phyloP scores from a whole-genome alignment of 2,329 filamentous ascomycete genomes.

The Clonostachys rosea region DNA sequence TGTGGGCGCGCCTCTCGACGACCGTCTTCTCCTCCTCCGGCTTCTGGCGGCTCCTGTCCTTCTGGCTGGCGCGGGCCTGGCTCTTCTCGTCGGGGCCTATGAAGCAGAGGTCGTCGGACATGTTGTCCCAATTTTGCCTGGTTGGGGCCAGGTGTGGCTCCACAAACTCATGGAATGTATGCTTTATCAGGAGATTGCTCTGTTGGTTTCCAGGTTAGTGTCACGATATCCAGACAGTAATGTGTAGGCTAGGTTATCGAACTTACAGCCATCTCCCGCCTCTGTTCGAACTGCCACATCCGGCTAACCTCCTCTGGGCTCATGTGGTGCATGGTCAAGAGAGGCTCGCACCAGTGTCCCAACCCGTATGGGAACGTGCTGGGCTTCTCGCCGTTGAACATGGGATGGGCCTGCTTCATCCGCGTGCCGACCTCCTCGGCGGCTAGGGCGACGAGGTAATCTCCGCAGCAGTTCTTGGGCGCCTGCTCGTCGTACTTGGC shows the following conservation, averaged over 20 bases:
- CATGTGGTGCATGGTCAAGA: constrained; percentile 54
- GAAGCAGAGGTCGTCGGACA: constrained; percentile 42
- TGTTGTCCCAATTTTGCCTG: constrained; percentile 48
- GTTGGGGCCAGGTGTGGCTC: constrained; percentile 31
- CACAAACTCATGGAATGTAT: constrained; percentile 45
- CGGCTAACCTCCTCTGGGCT: constrained; percentile 43
- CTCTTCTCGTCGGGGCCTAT: constrained; percentile 28
- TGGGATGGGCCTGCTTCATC: constrained; percentile 40
- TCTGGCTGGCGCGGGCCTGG: constrained; percentile 22
- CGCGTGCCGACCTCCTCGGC: constrained; percentile 36
- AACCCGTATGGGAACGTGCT: constrained; percentile 41
- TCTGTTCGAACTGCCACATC: constrained; percentile 50
- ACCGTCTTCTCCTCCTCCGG: constrained; percentile 29
- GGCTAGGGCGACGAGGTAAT: constrained; percentile 43
- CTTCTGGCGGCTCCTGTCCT: constrained; percentile 25
- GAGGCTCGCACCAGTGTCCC: constrained; percentile 50
- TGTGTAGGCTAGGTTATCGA: no score
- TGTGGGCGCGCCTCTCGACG: constrained; percentile 38
- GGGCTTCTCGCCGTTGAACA: constrained; percentile 53
- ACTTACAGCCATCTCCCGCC: constrained; percentile 17
- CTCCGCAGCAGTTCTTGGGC: constrained; percentile 42
- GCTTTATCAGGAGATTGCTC: constrained; percentile 38
- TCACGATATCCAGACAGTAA: not conserved
- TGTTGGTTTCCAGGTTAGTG: constrained; percentile 14
- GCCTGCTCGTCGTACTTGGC: constrained; percentile 40